Percentiles rank a stretch among this genome's conserved stretches.
These are phyloP conservation scores for Psilocybe subaeruginosa DNA, from an alignment of 768 basidiomycete genomes.

Conservation along the genomic window DNA sequence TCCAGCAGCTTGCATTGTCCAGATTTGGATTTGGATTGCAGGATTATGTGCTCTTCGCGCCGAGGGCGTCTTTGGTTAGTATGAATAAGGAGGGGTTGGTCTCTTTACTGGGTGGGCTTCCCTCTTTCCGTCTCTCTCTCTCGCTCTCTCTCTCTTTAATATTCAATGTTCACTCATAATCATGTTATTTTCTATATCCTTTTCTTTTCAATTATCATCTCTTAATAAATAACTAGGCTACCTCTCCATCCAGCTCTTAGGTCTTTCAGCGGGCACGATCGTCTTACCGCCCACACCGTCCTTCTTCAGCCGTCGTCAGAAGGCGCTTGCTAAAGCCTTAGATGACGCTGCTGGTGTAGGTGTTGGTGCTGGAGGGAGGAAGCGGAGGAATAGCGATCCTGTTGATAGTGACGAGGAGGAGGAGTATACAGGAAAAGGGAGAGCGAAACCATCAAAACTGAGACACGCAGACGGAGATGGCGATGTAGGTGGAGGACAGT, in stretches of 20 bases:
- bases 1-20: conserved; percentile 71
- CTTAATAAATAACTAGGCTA: conserved; percentile 55
- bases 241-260: conserved; percentile 86
- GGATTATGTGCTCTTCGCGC: conserved; percentile 64
- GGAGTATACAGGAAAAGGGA: background rate
- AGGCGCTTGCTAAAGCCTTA: conserved; percentile 22
- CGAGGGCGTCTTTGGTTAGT: conserved; percentile 65
- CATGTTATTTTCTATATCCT: too few species aligned
- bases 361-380: background rate
- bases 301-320: conserved; percentile 63
- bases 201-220: too few species aligned
- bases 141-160: too few species aligned
- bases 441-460: too few species aligned
- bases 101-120: conserved; percentile 65
- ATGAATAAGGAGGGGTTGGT: conserved; percentile 93
- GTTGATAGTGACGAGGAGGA: conserved; percentile 15
- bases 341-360: background rate
- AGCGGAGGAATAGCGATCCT: conserved; percentile 17
- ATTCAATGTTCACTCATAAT: background rate
- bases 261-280: conserved; percentile 79
- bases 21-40: conserved; percentile 54
- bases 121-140: background rate
- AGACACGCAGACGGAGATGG: too few species aligned
- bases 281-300: conserved; percentile 76
- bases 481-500: too few species aligned